These are phyloP conservation scores for Ilex asprella DNA, from an alignment of 257 asterid species.

Conservation along the genomic window DNA sequence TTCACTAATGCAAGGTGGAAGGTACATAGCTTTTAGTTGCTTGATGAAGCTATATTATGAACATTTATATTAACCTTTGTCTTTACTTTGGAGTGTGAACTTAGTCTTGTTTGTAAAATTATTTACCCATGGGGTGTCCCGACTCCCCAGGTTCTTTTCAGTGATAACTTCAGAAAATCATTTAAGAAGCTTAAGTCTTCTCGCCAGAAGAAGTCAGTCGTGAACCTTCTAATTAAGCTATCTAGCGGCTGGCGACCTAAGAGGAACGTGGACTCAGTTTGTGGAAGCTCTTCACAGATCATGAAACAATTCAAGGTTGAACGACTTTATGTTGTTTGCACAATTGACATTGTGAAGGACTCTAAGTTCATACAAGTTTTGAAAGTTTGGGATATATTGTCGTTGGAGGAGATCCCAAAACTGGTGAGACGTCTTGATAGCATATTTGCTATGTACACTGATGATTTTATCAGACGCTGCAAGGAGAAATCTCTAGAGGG, in stretches of 20 bases:
- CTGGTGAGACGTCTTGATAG: constrained; percentile 42
- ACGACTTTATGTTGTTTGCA: constrained; percentile 36
- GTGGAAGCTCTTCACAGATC: constrained; percentile 36
- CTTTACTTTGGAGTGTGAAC: not conserved
- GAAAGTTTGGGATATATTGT: constrained; percentile 58
- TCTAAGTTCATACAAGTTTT: constrained; percentile 40
- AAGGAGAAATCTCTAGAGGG: constrained; percentile 37
- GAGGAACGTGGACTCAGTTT: constrained; percentile 38
- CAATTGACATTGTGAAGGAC: constrained; percentile 41
- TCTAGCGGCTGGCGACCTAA: constrained; percentile 74
- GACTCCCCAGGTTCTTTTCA: constrained; percentile 54
- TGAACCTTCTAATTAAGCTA: constrained; percentile 37
- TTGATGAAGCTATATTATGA: no score
- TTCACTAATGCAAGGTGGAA: constrained; percentile 55
- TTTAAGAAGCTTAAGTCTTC: constrained; percentile 31
- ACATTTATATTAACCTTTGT: no score
- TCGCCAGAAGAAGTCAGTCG: constrained; percentile 26
- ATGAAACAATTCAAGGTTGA: constrained; percentile 52
- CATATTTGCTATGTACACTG: constrained; percentile 40
- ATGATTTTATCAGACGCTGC: constrained; percentile 44
- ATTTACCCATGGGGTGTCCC: not conserved
- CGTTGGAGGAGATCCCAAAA: constrained; percentile 36
- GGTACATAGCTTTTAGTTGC: constrained; percentile 22
- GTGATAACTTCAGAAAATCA: constrained; percentile 49
- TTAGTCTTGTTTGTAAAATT: not conserved